These are phyloP conservation scores for Wickerhamomyces ciferrii DNA, from an alignment of 805 yeast genomes.

Conservation along the genomic window DNA sequence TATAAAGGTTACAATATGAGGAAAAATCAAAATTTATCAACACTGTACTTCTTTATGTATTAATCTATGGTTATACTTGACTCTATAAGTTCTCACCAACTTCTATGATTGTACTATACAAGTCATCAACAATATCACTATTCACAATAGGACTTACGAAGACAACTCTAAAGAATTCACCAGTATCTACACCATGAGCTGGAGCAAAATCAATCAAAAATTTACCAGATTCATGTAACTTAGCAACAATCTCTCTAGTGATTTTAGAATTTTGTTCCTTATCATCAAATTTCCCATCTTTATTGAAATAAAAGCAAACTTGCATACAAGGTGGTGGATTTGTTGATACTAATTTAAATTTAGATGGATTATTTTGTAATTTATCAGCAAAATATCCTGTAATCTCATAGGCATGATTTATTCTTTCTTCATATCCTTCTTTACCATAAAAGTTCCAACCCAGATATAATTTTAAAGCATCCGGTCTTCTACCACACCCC, in stretches of 20 bases:
- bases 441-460: constrained; percentile 80
- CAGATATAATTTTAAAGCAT: constrained; percentile 70
- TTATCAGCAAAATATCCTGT: constrained; percentile 54
- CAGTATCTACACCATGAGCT: constrained; percentile 48
- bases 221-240: constrained; percentile 55
- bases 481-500: constrained; percentile 90
- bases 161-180: constrained; percentile 83
- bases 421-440: constrained; percentile 56
- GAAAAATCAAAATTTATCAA: neutral
- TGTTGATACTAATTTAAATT: constrained; percentile 52
- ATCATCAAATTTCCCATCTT: constrained; percentile 27
- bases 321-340: constrained; percentile 73
- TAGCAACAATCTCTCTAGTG: constrained; percentile 59
- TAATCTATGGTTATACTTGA: neutral
- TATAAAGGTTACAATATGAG: neutral
- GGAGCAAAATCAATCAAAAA: constrained; percentile 80
- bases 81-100: constrained; percentile 23
- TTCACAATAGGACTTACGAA: constrained; percentile 64
- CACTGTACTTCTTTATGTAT: neutral
- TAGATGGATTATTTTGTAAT: constrained; percentile 27
- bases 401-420: constrained; percentile 68
- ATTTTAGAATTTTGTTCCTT: constrained; percentile 39
- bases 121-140: constrained; percentile 36
- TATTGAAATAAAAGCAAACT: constrained; percentile 74
- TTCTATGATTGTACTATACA: constrained; percentile 33